Evolutionary conservation across 1,139 yeast genomes (phyloP).

Genomic region (Yamadazyma atlantica): DNA sequence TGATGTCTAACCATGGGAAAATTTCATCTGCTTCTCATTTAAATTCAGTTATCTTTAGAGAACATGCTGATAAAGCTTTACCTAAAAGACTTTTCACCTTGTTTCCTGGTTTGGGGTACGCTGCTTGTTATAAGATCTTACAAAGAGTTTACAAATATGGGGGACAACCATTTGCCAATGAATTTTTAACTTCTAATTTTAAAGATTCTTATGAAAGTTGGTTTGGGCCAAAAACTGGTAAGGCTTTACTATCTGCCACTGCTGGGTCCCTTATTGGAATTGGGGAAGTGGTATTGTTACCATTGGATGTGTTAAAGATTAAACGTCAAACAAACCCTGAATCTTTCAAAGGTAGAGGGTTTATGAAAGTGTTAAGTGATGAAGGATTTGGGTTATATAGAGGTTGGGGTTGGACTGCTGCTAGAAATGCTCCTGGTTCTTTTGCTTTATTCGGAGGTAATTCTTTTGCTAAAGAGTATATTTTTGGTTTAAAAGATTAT

Average conservation of each 20-base stretch:
- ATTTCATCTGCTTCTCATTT: slow-evolving; percentile 64
- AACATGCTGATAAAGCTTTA: slow-evolving; percentile 70
- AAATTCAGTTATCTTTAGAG: slow-evolving; percentile 83
- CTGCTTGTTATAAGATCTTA: slow-evolving; percentile 93
- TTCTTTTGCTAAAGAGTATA: slow-evolving; percentile 96
- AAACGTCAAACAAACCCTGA: slow-evolving; percentile 99
- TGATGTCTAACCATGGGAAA: slow-evolving; percentile 90
- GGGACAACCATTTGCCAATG: slow-evolving; percentile 98
- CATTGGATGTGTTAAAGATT: slow-evolving; percentile 93
- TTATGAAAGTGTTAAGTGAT: slow-evolving; percentile 76
- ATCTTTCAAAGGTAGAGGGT: slow-evolving; percentile 96
- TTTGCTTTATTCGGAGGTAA: slow-evolving; percentile 98
- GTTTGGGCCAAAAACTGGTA: slow-evolving; percentile 94
- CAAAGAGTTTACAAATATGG: slow-evolving; percentile 99
- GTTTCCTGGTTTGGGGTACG: slow-evolving; percentile 98
- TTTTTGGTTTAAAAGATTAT: slow-evolving; percentile 83
- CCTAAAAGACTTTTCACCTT: slow-evolving; percentile 75
- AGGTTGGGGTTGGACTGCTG: slow-evolving; percentile 99
- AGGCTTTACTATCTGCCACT: slow-evolving; percentile 93
- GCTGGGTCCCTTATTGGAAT: slow-evolving; percentile 97
- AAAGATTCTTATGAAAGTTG: slow-evolving; percentile 65
- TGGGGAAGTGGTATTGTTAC: slow-evolving; percentile 94
- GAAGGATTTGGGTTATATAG: slow-evolving; percentile 94
- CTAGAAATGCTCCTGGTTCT: slow-evolving; percentile 98
- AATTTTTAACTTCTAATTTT: slow-evolving; percentile 77